Evolutionary conservation across 1,284 basidiomycete genomes (phyloP).

Genomic region (Grifola frondosa): DNA sequence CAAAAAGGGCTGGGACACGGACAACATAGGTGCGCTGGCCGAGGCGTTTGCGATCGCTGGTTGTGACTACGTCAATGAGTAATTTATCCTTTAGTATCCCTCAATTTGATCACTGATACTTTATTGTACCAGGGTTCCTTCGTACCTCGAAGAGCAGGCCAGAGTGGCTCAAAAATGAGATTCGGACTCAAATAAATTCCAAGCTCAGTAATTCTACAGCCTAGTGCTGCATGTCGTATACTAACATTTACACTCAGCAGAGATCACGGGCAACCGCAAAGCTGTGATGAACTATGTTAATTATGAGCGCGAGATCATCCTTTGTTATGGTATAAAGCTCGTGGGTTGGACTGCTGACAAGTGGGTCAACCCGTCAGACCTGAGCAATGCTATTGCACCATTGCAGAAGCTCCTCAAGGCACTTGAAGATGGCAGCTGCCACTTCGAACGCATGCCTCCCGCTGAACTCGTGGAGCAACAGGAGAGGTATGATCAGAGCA

Average conservation of each 20-base stretch:
- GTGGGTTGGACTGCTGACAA: background rate
- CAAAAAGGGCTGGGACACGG: slow-evolving; percentile 1
- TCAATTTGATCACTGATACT: background rate
- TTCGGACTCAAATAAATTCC: background rate
- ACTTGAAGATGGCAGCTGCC: background rate
- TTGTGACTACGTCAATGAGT: background rate
- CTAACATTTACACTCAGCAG: background rate
- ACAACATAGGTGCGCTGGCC: background rate
- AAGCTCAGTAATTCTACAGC: background rate
- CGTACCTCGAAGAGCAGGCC: background rate
- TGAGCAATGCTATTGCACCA: background rate
- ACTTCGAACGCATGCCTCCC: background rate
- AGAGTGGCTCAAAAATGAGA: slow-evolving; percentile 1
- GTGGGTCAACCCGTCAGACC: slow-evolving; percentile 3
- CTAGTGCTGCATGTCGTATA: background rate
- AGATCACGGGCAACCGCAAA: background rate
- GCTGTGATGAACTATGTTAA: background rate
- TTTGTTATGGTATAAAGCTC: background rate
- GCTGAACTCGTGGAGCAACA: no score
- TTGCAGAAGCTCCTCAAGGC: slow-evolving; percentile 1
- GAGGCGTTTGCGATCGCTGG: slow-evolving; percentile 3
- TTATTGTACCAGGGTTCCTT: no score
- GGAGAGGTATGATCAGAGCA: no score
- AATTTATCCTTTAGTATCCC: background rate
- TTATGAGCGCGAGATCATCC: background rate